Base-by-base conservation (phyloP, 257 asterid species). In the Lantana camara region DNA sequence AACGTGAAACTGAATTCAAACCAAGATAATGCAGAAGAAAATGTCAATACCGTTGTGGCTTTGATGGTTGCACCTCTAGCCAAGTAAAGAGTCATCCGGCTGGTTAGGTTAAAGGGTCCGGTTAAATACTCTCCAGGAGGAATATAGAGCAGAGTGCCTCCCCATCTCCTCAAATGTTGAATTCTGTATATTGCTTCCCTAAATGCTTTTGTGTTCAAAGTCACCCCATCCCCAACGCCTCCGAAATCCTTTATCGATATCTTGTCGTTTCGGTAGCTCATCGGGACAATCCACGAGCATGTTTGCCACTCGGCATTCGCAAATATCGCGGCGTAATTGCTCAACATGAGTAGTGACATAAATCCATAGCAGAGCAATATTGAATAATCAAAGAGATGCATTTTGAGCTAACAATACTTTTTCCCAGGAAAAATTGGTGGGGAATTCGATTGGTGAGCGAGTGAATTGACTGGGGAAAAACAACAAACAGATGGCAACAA, bases 1-100 rank as follows among this genome's bases (percentile, higher is more conserved):
- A n/a, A 29, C 30, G 32, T 13, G n/a, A 30, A 7, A 35, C 9
- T 2, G 22, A 29, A 3, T 23, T 44, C 5, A 3, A 20, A 42
- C 29, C 47, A 7, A 32, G 4, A 52, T 0, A 14, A 48, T 3
- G 9, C n/a, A 38, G 56, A 30, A 13, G 46, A 58, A 49, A 20
- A 16, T 15, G 4, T 12, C 7, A n/a, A 6, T 81, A 93, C 99
- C 97, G 54, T 75, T 5, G 90, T 74, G 57, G 97, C 95, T 75
- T 80, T 84, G 82, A 94, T 90, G 50, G 83, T 85, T 53, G 99
- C 96, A 35, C 92, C 95, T 56, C 67, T 54, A 44, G 96, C 95
- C 78, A 94, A 75, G 75, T 79, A 94, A 24, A 94, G 97, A 45
- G 99, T 90, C 97, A 94, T 94, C 14, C 81, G 86, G 81, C 99